A percentile compares a stretch with the other conserved stretches of the same genome.
These are phyloP conservation scores for Paxillus involutus DNA, from an alignment of 768 basidiomycete genomes.

Conservation along the genomic window DNA sequence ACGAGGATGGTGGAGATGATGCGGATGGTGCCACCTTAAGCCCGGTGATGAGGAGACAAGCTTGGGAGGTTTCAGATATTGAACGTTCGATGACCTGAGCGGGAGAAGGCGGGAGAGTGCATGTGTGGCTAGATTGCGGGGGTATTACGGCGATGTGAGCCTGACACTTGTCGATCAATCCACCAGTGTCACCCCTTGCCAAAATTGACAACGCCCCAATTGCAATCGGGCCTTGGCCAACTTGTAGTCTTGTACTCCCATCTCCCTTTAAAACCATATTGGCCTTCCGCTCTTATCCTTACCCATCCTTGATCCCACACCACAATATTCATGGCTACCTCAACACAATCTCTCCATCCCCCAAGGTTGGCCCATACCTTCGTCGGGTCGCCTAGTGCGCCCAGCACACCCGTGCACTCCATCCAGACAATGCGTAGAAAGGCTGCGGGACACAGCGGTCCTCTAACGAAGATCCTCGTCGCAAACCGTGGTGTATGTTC, in stretches of 20 bases:
- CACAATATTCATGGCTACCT: conserved; percentile 24
- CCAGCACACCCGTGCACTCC: conserved; percentile 85
- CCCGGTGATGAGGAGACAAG: conserved; percentile 20
- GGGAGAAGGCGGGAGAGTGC: background rate
- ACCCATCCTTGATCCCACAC: conserved; percentile 9
- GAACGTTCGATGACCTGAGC: background rate
- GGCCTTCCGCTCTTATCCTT: background rate
- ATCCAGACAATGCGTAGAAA: conserved; percentile 91
- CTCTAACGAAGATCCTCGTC: conserved; percentile 88
- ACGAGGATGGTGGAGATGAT: conserved; percentile 23
- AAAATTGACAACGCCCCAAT: background rate
- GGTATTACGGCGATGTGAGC: background rate
- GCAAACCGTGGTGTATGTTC: conserved; percentile 84
- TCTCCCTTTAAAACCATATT: conserved; percentile 9
- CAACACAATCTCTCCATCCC: conserved; percentile 54
- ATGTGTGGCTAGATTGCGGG: background rate
- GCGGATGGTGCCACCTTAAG: conserved; percentile 34
- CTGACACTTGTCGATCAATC: no score
- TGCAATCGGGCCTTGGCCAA: background rate
- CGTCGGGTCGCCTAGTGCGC: conserved; percentile 70
- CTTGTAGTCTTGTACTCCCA: background rate
- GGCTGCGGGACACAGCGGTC: conserved; percentile 87
- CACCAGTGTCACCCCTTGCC: background rate
- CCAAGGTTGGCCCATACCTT: conserved; percentile 74
- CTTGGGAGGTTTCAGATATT: conserved; percentile 1